These are phyloP conservation scores for Didymellaceae sp. DNA, from an alignment of 2,329 filamentous ascomycete genomes.

Conservation along the genomic window DNA sequence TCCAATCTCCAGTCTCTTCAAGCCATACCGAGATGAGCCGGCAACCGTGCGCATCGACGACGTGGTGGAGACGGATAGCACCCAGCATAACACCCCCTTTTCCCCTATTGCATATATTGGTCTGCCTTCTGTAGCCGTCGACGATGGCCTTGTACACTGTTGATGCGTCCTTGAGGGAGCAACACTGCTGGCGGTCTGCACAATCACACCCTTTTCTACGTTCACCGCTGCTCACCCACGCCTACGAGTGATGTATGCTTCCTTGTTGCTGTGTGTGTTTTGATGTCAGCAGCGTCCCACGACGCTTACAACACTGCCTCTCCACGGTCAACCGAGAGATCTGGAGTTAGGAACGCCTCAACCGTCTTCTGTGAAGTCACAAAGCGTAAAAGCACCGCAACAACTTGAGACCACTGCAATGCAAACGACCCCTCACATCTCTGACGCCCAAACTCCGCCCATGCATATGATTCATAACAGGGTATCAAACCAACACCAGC, in stretches of 20 bases:
- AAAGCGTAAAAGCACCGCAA: neutral
- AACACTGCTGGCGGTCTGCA: constrained; percentile 29
- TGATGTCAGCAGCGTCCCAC: too few species aligned
- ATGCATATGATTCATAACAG: constrained; percentile 20
- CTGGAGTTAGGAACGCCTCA: too few species aligned
- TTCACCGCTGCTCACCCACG: neutral
- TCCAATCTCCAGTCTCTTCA: constrained; percentile 15
- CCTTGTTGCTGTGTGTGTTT: too few species aligned
- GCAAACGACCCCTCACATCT: neutral
- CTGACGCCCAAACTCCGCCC: constrained; percentile 13
- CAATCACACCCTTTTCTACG: constrained; percentile 12
- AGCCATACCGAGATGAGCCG: constrained; percentile 28
- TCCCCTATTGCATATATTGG: constrained; percentile 37
- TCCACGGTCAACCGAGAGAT: too few species aligned
- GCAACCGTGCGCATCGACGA: constrained; percentile 21
- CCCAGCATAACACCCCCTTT: constrained; percentile 25
- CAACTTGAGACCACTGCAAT: neutral
- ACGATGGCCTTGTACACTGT: constrained; percentile 40
- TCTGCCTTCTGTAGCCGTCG: constrained; percentile 30
- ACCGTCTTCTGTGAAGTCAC: too few species aligned
- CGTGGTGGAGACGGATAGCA: constrained; percentile 22
- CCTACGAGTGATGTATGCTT: neutral
- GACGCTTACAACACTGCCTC: too few species aligned
- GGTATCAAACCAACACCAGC: constrained; percentile 10
- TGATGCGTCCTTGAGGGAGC: constrained; percentile 42